Evolutionary conservation across 139 green algal genomes (phyloP), one percentile per base, ranked within the genome.

Genomic region (Tetradesmus lagerheimii): DNA sequence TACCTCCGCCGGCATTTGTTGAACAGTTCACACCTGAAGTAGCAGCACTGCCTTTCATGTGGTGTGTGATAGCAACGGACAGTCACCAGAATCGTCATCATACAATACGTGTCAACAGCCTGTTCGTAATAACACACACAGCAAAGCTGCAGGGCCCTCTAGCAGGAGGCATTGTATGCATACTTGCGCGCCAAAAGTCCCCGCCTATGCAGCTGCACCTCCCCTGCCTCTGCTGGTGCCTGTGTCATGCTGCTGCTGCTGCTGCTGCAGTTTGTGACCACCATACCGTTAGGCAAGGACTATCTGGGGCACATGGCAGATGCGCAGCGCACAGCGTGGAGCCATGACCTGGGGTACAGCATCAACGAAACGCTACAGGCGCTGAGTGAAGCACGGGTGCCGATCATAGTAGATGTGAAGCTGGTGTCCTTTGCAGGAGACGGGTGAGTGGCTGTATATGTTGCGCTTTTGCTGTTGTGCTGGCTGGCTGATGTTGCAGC

Each of bases 351-450:
- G 64, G 79, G 79, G 3, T 62, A 80, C 79, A 88, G 34, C 57
- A 84, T 87, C 29, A 84, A 84, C 16, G 57, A 87, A 41, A 91
- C 87, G 37, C 79, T 91, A 3, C 12, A 39, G 53, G 79, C 80
- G 41, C 29, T 91, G 29, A 31, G 2, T 4, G 57, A 75, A 37
- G 25, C 43, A 2, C 35, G 53, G 0, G 62, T 82, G 31, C 53
- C 67, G 1, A 74, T 91, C 35, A 82, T 5, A 25, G 78, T 91
- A 2, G 45, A 81, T 20, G 87, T 91, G 16, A 87, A 88, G 79
- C 87, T 91, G 16, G 57, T 91, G 20, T 79, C 78, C n/a, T 91
- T 91, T 62, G 53, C 37, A 27, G 87, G 87, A 38, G 76, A 85
- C 39, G 86, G 86, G 86, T 90, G 39, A 86, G 86, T 43, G 43